A percentile compares a stretch with the other conserved stretches of the same genome.
These are phyloP conservation scores for Rhodotorula graminis DNA, from an alignment of 768 basidiomycete species.

Conservation along the genomic window DNA sequence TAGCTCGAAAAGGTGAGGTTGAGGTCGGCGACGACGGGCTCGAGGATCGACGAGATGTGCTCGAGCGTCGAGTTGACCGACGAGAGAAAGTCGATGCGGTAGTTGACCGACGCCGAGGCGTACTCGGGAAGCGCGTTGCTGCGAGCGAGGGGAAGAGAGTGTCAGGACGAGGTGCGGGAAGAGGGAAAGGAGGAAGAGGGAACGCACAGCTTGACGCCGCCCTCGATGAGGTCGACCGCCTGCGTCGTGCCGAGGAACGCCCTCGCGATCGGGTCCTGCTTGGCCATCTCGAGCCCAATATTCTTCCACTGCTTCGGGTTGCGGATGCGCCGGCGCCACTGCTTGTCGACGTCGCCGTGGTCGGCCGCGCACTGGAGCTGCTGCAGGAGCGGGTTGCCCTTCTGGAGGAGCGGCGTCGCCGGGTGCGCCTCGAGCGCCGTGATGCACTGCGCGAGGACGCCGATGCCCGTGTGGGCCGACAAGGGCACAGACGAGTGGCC, in stretches of 20 bases:
- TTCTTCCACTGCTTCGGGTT: constrained; percentile 44
- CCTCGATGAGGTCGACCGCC: constrained; percentile 61
- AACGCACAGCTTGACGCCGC: constrained; percentile 35
- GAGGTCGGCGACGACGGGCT: constrained; percentile 15
- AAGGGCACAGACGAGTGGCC: constrained; percentile 86
- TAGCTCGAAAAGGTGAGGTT: constrained; percentile 25
- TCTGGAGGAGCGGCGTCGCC: constrained; percentile 45
- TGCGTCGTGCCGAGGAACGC: constrained; percentile 60
- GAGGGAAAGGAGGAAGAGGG: neutral
- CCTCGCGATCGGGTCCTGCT: constrained; percentile 45
- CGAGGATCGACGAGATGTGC: constrained; percentile 20
- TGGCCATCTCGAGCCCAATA: constrained; percentile 53
- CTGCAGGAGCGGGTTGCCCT: constrained; percentile 44
- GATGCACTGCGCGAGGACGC: constrained; percentile 68
- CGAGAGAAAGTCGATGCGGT: constrained; percentile 36
- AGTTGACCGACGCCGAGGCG: constrained; percentile 20
- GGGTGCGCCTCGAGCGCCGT: constrained; percentile 67
- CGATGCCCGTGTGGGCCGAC: constrained; percentile 65
- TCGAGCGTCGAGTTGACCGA: constrained; percentile 15
- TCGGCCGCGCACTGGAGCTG: constrained; percentile 63
- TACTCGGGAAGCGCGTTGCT: constrained; percentile 39
- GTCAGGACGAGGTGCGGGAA: too few relatives aligned
- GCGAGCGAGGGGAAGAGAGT: neutral
- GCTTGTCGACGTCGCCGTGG: constrained; percentile 58
- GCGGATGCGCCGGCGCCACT: constrained; percentile 50